Evolutionary conservation across 2,329 filamentous ascomycete genomes (phyloP), one percentile per base, ranked within the genome.

Genomic region (Celoporthe dispersa): DNA sequence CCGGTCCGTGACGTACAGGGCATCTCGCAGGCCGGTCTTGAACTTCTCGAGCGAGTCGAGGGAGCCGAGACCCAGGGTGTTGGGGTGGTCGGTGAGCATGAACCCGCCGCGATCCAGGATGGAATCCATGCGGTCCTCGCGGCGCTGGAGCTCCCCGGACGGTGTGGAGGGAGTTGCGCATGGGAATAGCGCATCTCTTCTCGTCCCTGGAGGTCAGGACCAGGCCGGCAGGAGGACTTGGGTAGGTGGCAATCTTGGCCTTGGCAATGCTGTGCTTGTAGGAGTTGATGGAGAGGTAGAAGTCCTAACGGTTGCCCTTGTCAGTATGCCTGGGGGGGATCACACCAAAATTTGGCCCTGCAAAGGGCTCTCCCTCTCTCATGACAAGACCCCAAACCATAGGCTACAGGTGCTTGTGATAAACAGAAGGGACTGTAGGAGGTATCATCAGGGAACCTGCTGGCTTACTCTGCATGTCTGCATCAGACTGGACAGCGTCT

Each of bases 41-140:
- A 70, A 64, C 48, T 55, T 72, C 16, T 51, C 22, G 12, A 72
- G 62, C 3, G 48, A 51, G 19, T 59, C 39, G 9, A n/a, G 8
- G 16, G 9, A 16, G 19, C 60, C n/a, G 31, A 72, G 28, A 11
- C 70, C 65, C 14, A 72, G 57, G 5, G 39, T 33, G 16, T 57
- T n/a, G 12, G 31, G n/a, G 7, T 63, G 33, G 39, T 53, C 16
- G 37, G 68, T 72, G 31, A 68, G 68, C 12, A 72, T 59, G 37
- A 72, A 72, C 4, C 64, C 66, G 51, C 70, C 51, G 41, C 60
- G 31, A 19, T 70, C 60, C n/a, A 72, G 65, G 37, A 72, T 62
- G 8, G 70, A 72, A 4, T 25, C 33, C 35, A 70, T 66, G 14
- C 70, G 68, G 44, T 39, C n/a, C 51, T 62, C 61, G n/a, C 70